Percentiles rank a stretch among this genome's conserved stretches.
These are phyloP conservation scores for Lolium multiflorum DNA, from an alignment of 176 grass and related monocot genomes.

Conservation along the genomic window DNA sequence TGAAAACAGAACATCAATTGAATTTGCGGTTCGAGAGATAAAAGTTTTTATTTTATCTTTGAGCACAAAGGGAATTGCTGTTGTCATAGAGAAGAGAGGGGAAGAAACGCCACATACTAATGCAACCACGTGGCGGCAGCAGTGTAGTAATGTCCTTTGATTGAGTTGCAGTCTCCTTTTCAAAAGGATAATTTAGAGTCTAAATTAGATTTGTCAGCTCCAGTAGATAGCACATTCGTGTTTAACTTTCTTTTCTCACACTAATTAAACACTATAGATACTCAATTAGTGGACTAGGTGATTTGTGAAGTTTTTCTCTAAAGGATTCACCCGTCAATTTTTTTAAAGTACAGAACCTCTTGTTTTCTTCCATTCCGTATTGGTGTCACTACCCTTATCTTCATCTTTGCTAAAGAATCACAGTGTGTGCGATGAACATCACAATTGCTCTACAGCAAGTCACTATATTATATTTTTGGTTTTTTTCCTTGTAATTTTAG, in stretches of 20 bases:
- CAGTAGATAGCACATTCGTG: background rate
- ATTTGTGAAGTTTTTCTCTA: background rate
- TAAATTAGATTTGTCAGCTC: background rate
- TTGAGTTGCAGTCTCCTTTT: background rate
- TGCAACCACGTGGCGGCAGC: too few species aligned
- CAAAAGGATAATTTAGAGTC: background rate
- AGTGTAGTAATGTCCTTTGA: background rate
- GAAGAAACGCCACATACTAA: too few species aligned
- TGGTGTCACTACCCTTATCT: background rate
- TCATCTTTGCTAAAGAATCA: slow-evolving; percentile 20
- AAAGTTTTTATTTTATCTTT: too few species aligned
- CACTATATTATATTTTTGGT: slow-evolving; percentile 14
- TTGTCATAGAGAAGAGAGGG: too few species aligned
- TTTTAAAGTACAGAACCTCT: background rate
- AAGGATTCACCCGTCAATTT: background rate
- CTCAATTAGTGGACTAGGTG: background rate
- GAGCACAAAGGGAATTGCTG: too few species aligned
- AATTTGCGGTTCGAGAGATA: too few species aligned
- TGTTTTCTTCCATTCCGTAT: slow-evolving; percentile 13
- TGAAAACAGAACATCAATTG: too few species aligned
- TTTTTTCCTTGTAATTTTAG: slow-evolving; percentile 38
- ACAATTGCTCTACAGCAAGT: slow-evolving; percentile 25
- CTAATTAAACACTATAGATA: background rate
- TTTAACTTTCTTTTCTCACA: slow-evolving; percentile 21
- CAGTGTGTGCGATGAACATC: background rate